Base-by-base conservation (phyloP, 2,329 filamentous ascomycete species). In the Xylariaceae sp. region DNA sequence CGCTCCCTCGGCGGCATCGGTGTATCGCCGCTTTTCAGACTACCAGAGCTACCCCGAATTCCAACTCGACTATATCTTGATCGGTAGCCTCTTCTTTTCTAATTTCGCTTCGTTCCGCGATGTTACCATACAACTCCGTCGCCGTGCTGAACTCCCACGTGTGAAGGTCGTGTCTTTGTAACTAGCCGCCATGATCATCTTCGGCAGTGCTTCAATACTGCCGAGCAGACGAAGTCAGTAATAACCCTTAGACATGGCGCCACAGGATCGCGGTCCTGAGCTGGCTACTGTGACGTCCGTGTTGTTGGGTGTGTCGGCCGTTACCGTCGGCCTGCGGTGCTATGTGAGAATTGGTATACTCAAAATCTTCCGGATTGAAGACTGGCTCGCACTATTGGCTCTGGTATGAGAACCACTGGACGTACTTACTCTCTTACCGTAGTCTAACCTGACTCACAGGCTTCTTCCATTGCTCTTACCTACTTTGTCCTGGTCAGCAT, bases 271-370 rank as follows among this genome's bases (percentile, higher is more conserved):
- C 19, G 60, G 61, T n/a, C 57, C 60, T n/a, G 51, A 61, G 56
- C 51, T 64, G 33, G 62, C 55, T 17, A 34, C 45, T 17, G 44
- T 58, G 13, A 53, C 59, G 1, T 17, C 48, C 17, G 18, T 53
- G 4, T 58, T 60, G 31, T 47, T 63, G n/a, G 59, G 54, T 7
- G 17, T 64, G 12, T 54, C 60, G 16, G 44, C 51, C 4, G 40
- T 65, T 38, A 58, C 59, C 18, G 58, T 66, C 31, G 49, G 55
- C 19, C 59, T 66, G 18, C 57, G 64, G 39, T 66, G 64, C 51
- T 66, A 64, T 58, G 62, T 65, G 11, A 55, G 61, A 31, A 38
- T 56, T 10, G 54, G 45, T 33, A 49, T 65, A 9, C 42, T 65
- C 22, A 65, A 60, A 40, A 41, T 54, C 9, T 66, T 66, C 42